Evolutionary conservation across 2,329 filamentous ascomycete genomes (phyloP).

Genomic region (Orbilia oligospora): DNA sequence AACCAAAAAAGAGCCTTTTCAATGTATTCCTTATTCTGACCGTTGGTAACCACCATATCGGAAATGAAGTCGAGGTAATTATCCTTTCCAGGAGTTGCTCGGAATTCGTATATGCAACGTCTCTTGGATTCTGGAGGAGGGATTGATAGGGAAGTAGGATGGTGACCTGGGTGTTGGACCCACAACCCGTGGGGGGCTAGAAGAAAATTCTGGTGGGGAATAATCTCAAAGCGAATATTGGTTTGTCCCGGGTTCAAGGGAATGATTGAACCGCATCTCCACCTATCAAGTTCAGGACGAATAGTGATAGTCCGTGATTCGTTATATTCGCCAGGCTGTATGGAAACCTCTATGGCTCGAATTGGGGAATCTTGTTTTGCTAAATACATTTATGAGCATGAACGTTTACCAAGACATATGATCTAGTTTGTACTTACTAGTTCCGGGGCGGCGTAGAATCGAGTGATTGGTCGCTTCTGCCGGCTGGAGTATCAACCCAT

Average conservation of each 20-base stretch:
- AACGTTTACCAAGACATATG: not conserved
- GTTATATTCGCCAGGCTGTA: not conserved
- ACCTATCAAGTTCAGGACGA: constrained; percentile 17
- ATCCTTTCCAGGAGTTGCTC: not conserved
- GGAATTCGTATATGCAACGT: not conserved
- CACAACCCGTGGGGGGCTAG: not conserved
- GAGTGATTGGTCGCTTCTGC: not conserved
- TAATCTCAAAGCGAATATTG: constrained; percentile 23
- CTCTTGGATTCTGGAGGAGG: not conserved
- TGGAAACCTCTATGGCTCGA: not conserved
- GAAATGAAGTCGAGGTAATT: constrained; percentile 34
- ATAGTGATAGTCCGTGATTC: constrained; percentile 6
- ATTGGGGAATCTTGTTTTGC: constrained; percentile 42
- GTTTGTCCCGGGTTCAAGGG: not conserved
- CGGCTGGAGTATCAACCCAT: constrained; percentile 22
- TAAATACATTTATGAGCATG: constrained; percentile 11
- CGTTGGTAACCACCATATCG: constrained; percentile 20
- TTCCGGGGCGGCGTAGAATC: constrained; percentile 29
- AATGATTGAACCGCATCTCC: constrained; percentile 15
- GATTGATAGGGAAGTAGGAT: not conserved
- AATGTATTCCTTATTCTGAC: constrained; percentile 18
- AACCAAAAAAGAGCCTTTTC: constrained; percentile 46
- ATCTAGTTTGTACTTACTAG: constrained; percentile 16
- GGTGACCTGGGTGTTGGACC: constrained; percentile 11
- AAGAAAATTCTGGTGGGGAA: constrained; percentile 12